Evolutionary conservation across 2,329 filamentous ascomycete species (phyloP).

Genomic region (Exutisphaerella laricina): DNA sequence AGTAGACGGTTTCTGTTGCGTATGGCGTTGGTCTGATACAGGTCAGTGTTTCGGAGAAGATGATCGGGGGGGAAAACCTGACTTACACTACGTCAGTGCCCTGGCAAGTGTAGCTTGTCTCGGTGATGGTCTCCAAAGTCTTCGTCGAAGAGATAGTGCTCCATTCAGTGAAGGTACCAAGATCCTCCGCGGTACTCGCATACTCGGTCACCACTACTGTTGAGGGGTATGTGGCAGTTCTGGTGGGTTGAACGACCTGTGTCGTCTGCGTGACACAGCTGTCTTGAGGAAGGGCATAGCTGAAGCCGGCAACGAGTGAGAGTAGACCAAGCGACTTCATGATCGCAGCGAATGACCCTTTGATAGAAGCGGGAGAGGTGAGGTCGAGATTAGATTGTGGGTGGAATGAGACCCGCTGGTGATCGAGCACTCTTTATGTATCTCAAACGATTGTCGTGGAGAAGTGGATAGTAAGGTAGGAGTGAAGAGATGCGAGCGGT

Average conservation of each 20-base stretch:
- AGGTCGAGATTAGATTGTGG: neutral
- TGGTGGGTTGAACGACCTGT: constrained; percentile 28
- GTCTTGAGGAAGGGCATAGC: constrained; percentile 26
- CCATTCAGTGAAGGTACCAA: constrained; percentile 28
- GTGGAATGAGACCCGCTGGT: neutral
- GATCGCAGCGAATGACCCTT: constrained; percentile 5
- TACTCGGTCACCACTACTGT: constrained; percentile 24
- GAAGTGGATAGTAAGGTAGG: neutral
- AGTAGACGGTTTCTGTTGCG: constrained; percentile 24
- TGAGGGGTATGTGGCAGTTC: constrained; percentile 27
- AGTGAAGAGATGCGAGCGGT: too few species aligned
- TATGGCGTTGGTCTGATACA: constrained; percentile 10
- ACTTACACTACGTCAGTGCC: constrained; percentile 24
- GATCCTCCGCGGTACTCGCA: constrained; percentile 22
- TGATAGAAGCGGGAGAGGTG: constrained; percentile 1
- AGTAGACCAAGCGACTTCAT: constrained; percentile 23
- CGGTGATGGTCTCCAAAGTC: constrained; percentile 27
- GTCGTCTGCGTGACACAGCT: constrained; percentile 26
- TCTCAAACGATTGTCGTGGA: constrained; percentile 3
- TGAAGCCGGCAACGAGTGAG: constrained; percentile 22
- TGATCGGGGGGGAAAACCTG: neutral
- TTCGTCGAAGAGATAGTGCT: constrained; percentile 26
- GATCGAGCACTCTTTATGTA: constrained; percentile 6
- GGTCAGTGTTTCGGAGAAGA: constrained; percentile 5
- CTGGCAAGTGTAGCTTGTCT: constrained; percentile 22